Evolutionary conservation across 441 rosid genomes (phyloP).

Genomic region (Adansonia rubrostipa): DNA sequence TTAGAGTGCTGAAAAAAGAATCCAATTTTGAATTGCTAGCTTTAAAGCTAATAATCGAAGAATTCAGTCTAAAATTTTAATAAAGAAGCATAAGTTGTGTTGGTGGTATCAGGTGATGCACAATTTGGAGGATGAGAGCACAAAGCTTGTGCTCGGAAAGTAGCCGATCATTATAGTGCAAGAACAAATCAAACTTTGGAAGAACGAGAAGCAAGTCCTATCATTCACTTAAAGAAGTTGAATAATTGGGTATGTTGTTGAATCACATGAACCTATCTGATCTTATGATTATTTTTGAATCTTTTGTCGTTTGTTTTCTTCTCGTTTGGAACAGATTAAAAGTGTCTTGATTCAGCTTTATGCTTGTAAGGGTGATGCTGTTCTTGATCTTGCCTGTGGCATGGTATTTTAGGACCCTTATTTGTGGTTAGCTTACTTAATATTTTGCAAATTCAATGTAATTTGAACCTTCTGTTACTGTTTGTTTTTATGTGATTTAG

Average conservation of each 20-base stretch:
- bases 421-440: slow-evolving; percentile 13
- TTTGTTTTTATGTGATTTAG: slow-evolving; percentile 36
- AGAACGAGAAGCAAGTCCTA: slow-evolving; percentile 98
- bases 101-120: slow-evolving; percentile 58
- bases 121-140: slow-evolving; percentile 71
- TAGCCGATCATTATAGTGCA: slow-evolving; percentile 94
- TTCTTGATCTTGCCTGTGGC: slow-evolving; percentile 98
- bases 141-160: slow-evolving; percentile 73
- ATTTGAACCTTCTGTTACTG: slow-evolving; percentile 17
- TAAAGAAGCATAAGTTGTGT: slow-evolving; percentile 13
- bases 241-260: slow-evolving; percentile 79
- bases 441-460: slow-evolving; percentile 1
- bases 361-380: slow-evolving; percentile 83
- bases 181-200: slow-evolving; percentile 95
- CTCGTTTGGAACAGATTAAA: slow-evolving; percentile 67
- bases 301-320: slow-evolving; percentile 11
- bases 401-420: slow-evolving; percentile 51
- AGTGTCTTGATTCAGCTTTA: slow-evolving; percentile 95
- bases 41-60: not conserved
- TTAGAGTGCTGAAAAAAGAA: slow-evolving; percentile 8
- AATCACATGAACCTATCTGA: slow-evolving; percentile 16
- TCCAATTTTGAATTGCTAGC: not conserved
- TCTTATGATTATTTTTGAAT: slow-evolving; percentile 3
- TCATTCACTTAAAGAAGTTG: slow-evolving; percentile 93
- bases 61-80: slow-evolving; percentile 13